Percentiles rank a stretch among this genome's conserved stretches.
Evolutionary conservation across 495 filamentous ascomycete genomes (phyloP).

Genomic region (Aspergillus homomorphus): DNA sequence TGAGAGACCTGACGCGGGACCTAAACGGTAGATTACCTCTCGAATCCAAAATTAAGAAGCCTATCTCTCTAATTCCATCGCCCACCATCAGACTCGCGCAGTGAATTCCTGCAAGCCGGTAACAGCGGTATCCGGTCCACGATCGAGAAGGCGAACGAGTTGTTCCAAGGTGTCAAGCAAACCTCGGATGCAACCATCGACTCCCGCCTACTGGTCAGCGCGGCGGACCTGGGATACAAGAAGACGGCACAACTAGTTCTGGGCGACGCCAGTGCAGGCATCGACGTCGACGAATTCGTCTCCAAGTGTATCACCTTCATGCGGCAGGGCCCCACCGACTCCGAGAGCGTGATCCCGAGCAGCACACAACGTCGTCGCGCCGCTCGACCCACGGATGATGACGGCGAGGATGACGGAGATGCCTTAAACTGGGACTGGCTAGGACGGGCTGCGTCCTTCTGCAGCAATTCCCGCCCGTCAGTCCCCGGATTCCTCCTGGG

Average conservation of each 20-base stretch:
- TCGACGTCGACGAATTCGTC: conserved; percentile 93
- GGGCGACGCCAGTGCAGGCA: conserved; percentile 64
- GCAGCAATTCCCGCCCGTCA: conserved; percentile 67
- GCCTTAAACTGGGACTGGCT: conserved; percentile 85
- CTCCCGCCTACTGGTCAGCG: conserved; percentile 73
- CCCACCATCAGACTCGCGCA: conserved; percentile 54
- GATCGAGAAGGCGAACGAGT: conserved; percentile 59
- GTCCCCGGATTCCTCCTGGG: conserved; percentile 84
- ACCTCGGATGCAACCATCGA: conserved; percentile 92
- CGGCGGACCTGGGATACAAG: conserved; percentile 73
- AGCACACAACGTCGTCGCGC: conserved; percentile 35
- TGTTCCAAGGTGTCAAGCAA: conserved; percentile 73
- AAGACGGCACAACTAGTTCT: conserved; percentile 66
- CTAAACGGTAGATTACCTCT: conserved; percentile 53
- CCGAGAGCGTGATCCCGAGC: conserved; percentile 14
- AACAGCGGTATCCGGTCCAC: conserved; percentile 61
- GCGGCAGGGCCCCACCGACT: conserved; percentile 51
- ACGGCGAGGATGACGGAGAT: conserved; percentile 62
- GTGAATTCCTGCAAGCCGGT: conserved; percentile 59
- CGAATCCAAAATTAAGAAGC: background rate
- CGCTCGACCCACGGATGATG: conserved; percentile 42
- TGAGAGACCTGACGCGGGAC: conserved; percentile 64
- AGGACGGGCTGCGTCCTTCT: conserved; percentile 71
- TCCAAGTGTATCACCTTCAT: conserved; percentile 89
- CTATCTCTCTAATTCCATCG: background rate